A percentile compares a stretch with the other conserved stretches of the same genome.
These are phyloP conservation scores for Cylindrodendrum hubeiense DNA, from an alignment of 2,329 filamentous ascomycete genomes.

Conservation along the genomic window DNA sequence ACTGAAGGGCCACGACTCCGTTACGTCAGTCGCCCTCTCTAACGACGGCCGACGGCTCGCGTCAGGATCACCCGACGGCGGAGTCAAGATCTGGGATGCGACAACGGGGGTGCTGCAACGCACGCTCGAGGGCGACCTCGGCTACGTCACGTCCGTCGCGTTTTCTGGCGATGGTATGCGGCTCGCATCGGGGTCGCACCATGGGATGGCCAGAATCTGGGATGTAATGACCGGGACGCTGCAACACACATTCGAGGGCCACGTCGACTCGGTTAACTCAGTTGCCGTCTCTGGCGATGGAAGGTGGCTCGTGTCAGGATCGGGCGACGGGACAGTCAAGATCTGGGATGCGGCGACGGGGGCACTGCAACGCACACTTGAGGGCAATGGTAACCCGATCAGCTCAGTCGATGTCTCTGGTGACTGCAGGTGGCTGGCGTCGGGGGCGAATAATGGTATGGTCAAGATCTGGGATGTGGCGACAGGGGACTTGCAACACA, in stretches of 20 bases:
- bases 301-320: background rate
- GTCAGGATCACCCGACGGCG: background rate
- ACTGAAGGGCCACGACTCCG: background rate
- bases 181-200: no score
- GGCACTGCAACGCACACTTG: background rate
- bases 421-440: background rate
- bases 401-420: background rate
- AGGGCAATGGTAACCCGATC: background rate
- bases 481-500: background rate
- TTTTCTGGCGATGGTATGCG: no score
- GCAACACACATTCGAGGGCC: background rate
- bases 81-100: background rate
- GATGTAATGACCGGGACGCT: no score
- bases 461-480: background rate
- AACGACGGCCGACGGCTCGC: background rate
- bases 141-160: no score
- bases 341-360: background rate
- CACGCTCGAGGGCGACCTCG: background rate
- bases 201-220: no score
- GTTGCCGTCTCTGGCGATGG: background rate
- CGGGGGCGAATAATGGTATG: background rate
- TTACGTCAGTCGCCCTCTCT: no score
- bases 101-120: background rate
- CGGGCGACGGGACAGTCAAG: background rate
- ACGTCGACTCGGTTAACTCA: background rate